Percentiles rank a stretch among this genome's conserved stretches.
phyloP scores from a whole-genome alignment of 345 rosid genomes.

The Eutrema japonicum region DNA sequence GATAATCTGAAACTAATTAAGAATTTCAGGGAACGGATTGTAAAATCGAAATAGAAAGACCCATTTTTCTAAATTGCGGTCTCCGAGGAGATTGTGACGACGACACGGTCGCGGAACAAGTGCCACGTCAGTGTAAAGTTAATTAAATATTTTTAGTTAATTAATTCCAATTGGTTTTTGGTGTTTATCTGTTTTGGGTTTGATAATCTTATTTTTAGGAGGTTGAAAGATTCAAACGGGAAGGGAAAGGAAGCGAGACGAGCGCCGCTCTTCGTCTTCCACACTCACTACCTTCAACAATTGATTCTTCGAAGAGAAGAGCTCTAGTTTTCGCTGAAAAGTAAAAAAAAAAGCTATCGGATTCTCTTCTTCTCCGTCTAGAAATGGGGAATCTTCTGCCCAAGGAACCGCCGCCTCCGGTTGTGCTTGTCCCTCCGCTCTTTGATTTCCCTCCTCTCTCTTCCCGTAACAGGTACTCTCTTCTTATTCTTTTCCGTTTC shows the following conservation, averaged over 20 bases:
- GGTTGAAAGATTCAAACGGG: conserved; percentile 25
- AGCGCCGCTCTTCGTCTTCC: conserved; percentile 21
- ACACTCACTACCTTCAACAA: not conserved
- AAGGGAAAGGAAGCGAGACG: not conserved
- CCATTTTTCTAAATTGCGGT: no score
- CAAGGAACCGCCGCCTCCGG: conserved; percentile 77
- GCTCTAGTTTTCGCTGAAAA: not conserved
- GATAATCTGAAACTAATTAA: no score
- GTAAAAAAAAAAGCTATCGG: not conserved
- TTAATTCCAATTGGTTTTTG: not conserved
- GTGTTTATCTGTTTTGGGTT: not conserved
- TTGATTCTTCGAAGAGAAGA: not conserved
- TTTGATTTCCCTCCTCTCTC: conserved; percentile 93
- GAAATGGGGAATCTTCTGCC: conserved; percentile 62
- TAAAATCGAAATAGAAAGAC: no score
- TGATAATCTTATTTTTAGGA: not conserved
- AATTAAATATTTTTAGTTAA: not conserved
- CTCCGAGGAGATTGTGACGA: no score
- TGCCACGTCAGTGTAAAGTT: conserved; percentile 4
- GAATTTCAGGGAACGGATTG: no score
- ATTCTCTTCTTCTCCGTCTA: not conserved
- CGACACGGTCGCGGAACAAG: not conserved
- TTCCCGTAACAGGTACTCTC: conserved; percentile 72
- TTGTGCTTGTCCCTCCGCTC: conserved; percentile 91
- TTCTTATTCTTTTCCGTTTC: not conserved